Base-by-base conservation (phyloP, 2,329 filamentous ascomycete species). In the Penicillium sp. region DNA sequence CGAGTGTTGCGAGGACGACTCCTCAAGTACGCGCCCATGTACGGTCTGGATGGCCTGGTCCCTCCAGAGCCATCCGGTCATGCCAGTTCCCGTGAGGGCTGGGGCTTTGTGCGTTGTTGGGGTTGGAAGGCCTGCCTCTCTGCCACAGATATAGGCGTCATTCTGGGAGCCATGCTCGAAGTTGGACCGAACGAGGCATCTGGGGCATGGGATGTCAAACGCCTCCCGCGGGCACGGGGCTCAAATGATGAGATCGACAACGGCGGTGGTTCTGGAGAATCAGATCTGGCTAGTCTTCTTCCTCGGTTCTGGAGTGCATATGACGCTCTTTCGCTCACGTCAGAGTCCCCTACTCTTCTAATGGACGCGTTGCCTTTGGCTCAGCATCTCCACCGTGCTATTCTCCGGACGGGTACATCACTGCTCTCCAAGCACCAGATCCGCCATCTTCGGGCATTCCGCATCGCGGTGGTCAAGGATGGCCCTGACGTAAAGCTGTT, bases 91-190 rank as follows among this genome's bases (percentile, higher is more conserved):
- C 92, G 92, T 65, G 90, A 95, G 67, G 91, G 90, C 9, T 97
- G 92, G 92, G 92, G 93, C 0, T 98, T 97, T 65, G 92, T 97
- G 15, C 82, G 91, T 50, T 95, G 89, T 66, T 98, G 93, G 93
- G 93, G 93, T 9, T 98, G 91, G 91, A 87, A 91, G 66, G 92
- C 91, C 0, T 96, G 92, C 43, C 77, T 97, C 24, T 95, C 88
- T 54, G 93, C 93, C 5, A 88, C 92, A 42, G 93, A 98, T 66
- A 89, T 96, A 0, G 89, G 89, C n/a, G 88, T 95, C 13, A 84
- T 97, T 27, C 81, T 97, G 18, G 90, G 90, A 45, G 90, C 92
- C 13, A 86, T 98, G 42, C 81, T 98, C 1, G 93, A 98, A 73
- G 90, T 97, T 25, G 92, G 93, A 9, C 67, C 68, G 3, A 64